These are phyloP conservation scores for Colletotrichum musicola DNA, from an alignment of 2,329 filamentous ascomycete species.

Conservation along the genomic window DNA sequence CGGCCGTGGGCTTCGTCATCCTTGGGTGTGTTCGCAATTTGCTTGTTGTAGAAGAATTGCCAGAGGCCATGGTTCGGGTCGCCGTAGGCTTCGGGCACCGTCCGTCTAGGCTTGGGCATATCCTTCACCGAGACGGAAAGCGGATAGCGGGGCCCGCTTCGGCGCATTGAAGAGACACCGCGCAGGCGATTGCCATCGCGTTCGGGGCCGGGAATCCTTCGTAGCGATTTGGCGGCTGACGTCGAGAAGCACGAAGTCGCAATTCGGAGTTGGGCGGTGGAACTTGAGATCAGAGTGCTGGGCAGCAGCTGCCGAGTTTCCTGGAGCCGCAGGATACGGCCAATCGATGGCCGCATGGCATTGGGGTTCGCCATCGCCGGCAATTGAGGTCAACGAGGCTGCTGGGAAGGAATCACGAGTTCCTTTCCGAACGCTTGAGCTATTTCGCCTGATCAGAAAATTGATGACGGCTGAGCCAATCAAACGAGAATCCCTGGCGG, in stretches of 20 bases:
- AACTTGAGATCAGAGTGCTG: neutral
- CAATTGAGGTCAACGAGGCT: conserved; percentile 33
- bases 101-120: conserved; percentile 78
- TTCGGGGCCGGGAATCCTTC: conserved; percentile 50
- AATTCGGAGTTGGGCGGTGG: conserved; percentile 21
- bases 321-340: conserved; percentile 44
- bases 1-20: conserved; percentile 81
- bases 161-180: conserved; percentile 84
- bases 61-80: conserved; percentile 89
- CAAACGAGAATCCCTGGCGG: conserved; percentile 4
- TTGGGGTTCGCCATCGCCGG: conserved; percentile 47
- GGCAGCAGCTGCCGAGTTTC: conserved; percentile 28
- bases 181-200: conserved; percentile 82
- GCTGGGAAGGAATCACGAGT: conserved; percentile 22
- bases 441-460: conserved; percentile 36
- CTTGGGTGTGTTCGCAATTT: conserved; percentile 77
- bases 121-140: conserved; percentile 79
- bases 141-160: conserved; percentile 80
- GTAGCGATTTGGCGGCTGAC: conserved; percentile 58
- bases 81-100: conserved; percentile 66
- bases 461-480: conserved; percentile 29
- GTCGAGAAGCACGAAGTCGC: conserved; percentile 63
- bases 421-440: conserved; percentile 29
- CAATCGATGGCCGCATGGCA: conserved; percentile 47
- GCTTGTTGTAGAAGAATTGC: conserved; percentile 85